These are phyloP conservation scores for Blastobotrys attinorum DNA, from an alignment of 805 yeast genomes.

Conservation along the genomic window DNA sequence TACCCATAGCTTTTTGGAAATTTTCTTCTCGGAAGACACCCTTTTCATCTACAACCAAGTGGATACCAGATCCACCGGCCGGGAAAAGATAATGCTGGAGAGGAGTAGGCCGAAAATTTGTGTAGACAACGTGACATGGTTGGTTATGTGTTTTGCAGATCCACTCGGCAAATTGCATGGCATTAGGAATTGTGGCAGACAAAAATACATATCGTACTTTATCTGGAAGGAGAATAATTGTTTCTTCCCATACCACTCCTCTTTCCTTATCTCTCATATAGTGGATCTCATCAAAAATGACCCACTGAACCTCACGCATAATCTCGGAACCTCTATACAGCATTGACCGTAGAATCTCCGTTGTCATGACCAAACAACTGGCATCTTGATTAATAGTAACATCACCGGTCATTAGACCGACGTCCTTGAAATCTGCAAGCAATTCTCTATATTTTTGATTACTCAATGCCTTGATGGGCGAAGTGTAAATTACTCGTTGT, in stretches of 20 bases:
- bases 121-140: constrained; percentile 97
- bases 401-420: constrained; percentile 98
- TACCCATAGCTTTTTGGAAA: constrained; percentile 97
- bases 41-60: constrained; percentile 95
- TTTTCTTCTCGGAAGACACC: constrained; percentile 94
- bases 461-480: constrained; percentile 91
- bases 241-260: constrained; percentile 99
- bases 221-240: constrained; percentile 90
- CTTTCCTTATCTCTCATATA: constrained; percentile 97
- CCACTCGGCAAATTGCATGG: constrained; percentile 99
- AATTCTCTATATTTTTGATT: constrained; percentile 92
- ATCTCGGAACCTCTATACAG: constrained; percentile 94
- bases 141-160: constrained; percentile 89
- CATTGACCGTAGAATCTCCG: constrained; percentile 96
- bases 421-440: constrained; percentile 80
- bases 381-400: constrained; percentile 98
- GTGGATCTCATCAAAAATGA: constrained; percentile 95
- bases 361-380: constrained; percentile 96
- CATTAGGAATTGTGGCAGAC: constrained; percentile 96
- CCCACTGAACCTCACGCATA: constrained; percentile 99
- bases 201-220: constrained; percentile 89
- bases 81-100: constrained; percentile 96
- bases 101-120: constrained; percentile 98
- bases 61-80: constrained; percentile 97
- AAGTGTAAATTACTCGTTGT: constrained; percentile 90